These are phyloP conservation scores for Lindgomyces ingoldianus DNA, from an alignment of 495 filamentous ascomycete genomes.

Conservation along the genomic window DNA sequence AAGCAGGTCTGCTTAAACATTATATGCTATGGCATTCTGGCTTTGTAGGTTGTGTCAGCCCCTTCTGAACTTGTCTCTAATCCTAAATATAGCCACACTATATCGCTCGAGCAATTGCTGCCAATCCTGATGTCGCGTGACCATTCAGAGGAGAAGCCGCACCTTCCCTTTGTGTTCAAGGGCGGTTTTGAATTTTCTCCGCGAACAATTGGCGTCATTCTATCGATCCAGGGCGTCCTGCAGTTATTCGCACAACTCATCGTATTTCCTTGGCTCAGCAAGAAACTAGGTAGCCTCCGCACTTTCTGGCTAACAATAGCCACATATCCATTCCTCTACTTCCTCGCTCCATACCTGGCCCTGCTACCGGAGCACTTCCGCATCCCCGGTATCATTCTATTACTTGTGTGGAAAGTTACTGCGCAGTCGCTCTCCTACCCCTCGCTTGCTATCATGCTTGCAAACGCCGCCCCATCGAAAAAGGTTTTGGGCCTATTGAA, in stretches of 20 bases:
- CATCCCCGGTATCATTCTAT: slow-evolving; percentile 69
- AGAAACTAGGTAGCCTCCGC: slow-evolving; percentile 69
- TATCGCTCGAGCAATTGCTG: slow-evolving; percentile 91
- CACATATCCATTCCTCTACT: slow-evolving; percentile 84
- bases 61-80: slow-evolving; percentile 7
- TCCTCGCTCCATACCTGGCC: slow-evolving; percentile 84
- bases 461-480: slow-evolving; percentile 77
- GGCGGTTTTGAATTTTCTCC: slow-evolving; percentile 82
- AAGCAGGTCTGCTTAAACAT: slow-evolving; percentile 80
- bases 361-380: slow-evolving; percentile 71
- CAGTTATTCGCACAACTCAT: slow-evolving; percentile 82
- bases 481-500: slow-evolving; percentile 87
- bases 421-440: slow-evolving; percentile 85
- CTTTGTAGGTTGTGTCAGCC: slow-evolving; percentile 71
- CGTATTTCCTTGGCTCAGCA: slow-evolving; percentile 73
- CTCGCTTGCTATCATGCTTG: slow-evolving; percentile 77
- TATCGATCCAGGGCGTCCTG: slow-evolving; percentile 86
- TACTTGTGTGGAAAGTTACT: slow-evolving; percentile 86
- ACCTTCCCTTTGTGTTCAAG: slow-evolving; percentile 82
- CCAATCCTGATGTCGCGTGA: slow-evolving; percentile 87
- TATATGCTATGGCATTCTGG: slow-evolving; percentile 85
- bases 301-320: slow-evolving; percentile 79
- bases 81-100: slow-evolving; percentile 65
- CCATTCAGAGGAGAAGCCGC: slow-evolving; percentile 53
- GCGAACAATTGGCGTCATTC: slow-evolving; percentile 80